A percentile compares a stretch with the other conserved stretches of the same genome.
phyloP scores from a whole-genome alignment of 139 green algal genomes.

The Mesotaenium endlicherianum region DNA sequence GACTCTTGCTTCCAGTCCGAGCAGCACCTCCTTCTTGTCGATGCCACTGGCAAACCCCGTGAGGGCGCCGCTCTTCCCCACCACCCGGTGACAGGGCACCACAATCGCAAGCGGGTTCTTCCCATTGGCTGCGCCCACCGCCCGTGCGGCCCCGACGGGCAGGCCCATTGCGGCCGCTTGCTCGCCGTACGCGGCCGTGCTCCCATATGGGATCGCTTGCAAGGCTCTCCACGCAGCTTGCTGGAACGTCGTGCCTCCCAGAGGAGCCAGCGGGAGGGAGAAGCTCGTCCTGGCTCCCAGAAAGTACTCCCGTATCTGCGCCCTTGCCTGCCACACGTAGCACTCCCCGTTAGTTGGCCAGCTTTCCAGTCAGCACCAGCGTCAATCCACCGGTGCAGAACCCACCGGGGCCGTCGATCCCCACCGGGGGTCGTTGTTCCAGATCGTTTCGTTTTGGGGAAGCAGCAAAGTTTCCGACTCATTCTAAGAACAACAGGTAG shows the following conservation, averaged over 20 bases:
- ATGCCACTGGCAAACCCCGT: constrained; percentile 7
- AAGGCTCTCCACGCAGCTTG: neutral
- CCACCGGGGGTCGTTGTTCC: neutral
- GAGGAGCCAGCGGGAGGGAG: neutral
- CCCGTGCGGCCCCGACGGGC: neutral
- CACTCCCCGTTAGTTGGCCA: neutral
- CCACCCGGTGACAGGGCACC: constrained; percentile 8
- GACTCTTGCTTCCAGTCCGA: neutral
- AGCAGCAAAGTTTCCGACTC: neutral
- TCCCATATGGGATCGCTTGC: neutral
- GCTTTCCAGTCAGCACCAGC: neutral
- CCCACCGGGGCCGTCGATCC: neutral
- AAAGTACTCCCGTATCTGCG: neutral
- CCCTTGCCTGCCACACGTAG: neutral
- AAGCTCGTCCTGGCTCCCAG: neutral
- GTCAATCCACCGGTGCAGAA: neutral
- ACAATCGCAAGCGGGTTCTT: constrained; percentile 6
- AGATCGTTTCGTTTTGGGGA: neutral
- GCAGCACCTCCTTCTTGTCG: constrained; percentile 2
- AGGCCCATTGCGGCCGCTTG: neutral
- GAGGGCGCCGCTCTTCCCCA: neutral
- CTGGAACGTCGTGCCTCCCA: constrained; percentile 13
- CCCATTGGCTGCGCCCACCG: constrained; percentile 19
- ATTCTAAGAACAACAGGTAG: neutral
- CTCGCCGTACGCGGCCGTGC: neutral